A percentile compares a stretch with the other conserved stretches of the same genome.
These are phyloP conservation scores for Pleurotus djamor DNA, from an alignment of 768 basidiomycete genomes.

Conservation along the genomic window DNA sequence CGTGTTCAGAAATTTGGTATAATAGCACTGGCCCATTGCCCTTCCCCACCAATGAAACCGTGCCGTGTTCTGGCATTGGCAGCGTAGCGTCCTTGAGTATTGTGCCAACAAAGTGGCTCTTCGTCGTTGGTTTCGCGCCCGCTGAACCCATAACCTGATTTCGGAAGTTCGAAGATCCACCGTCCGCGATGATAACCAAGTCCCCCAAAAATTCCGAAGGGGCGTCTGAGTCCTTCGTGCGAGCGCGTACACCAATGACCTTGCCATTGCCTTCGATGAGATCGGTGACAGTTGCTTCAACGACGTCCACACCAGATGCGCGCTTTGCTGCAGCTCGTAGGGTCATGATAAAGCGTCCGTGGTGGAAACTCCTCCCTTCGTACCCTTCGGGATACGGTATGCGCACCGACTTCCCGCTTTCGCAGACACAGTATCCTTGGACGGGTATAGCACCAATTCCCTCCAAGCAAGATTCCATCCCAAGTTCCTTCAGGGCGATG, in stretches of 20 bases:
- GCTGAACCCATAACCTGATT: slow-evolving; percentile 55
- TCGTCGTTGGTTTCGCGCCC: slow-evolving; percentile 49
- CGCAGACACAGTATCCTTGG: slow-evolving; percentile 83
- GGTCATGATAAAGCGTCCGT: slow-evolving; percentile 84
- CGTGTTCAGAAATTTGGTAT: slow-evolving; percentile 87
- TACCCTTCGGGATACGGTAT: slow-evolving; percentile 81
- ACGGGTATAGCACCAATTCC: slow-evolving; percentile 86
- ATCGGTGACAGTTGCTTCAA: slow-evolving; percentile 83
- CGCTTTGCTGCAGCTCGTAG: slow-evolving; percentile 64
- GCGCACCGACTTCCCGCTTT: slow-evolving; percentile 65
- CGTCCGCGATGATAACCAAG: slow-evolving; percentile 88
- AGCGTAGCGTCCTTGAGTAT: slow-evolving; percentile 75
- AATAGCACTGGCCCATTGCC: slow-evolving; percentile 86
- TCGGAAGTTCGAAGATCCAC: slow-evolving; percentile 94
- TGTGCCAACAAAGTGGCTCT: slow-evolving; percentile 83
- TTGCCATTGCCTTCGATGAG: slow-evolving; percentile 58
- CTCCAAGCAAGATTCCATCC: slow-evolving; percentile 72
- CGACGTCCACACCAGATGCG: slow-evolving; percentile 68
- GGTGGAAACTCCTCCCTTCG: slow-evolving; percentile 89
- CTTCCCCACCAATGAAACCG: slow-evolving; percentile 71
- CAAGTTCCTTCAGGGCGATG: slow-evolving; percentile 71
- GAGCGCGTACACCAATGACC: slow-evolving; percentile 68
- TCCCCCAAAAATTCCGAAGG: slow-evolving; percentile 53
- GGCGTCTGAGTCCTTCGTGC: slow-evolving; percentile 39
- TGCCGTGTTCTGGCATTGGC: slow-evolving; percentile 79